Evolutionary conservation across 2,329 filamentous ascomycete genomes (phyloP), one percentile per base, ranked within the genome.

Genomic region (Aspergillus pseudotamarii): DNA sequence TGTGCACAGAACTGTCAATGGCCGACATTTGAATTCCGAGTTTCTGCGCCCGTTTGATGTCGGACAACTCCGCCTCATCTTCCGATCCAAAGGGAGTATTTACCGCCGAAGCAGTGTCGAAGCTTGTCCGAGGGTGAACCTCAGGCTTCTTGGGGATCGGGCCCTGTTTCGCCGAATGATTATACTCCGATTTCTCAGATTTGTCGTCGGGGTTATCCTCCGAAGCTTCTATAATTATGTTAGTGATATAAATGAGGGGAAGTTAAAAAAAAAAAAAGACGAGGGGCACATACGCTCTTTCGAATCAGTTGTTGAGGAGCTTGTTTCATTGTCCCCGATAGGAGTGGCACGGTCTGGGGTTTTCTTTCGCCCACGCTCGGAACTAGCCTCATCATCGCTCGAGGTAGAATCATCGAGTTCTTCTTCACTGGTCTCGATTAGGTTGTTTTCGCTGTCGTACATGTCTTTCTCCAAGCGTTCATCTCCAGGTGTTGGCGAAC

Each of bases 31-130:
- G 89, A 65, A 98, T 86, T 1, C 89, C 86, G 56, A 99, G 85
- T 66, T 91, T 92, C 77, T 98, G 95, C 0, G 95, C 95, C 38
- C 90, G 88, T 77, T 91, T 92, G 70, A 98, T 92, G 69, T 97
- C 94, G 32, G 88, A 89, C 56, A 94, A 83, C 62, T 96, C 92
- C 28, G 90, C 90, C 75, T 97, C 93, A 36, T 93, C 90, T 63
- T 98, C 95, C 2, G 93, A 96, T 66, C 93, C 91, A 62, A 93
- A 85, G 0, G 88, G 87, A 0, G 86, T 88, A 4, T 83, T 83
- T 48, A 82, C 68, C 34, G 81, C 80, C 80, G 90, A 78, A 80
- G 85, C 85, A 16, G 86, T 84, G 63, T 89, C 94, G 74, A 94
- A 97, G 74, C 89, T 95, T 12, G 92, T 96, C 59, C 88, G 87